These are phyloP conservation scores for Stentor coeruleus DNA, from an alignment of 73 alveolate genomes.

Conservation along the genomic window DNA sequence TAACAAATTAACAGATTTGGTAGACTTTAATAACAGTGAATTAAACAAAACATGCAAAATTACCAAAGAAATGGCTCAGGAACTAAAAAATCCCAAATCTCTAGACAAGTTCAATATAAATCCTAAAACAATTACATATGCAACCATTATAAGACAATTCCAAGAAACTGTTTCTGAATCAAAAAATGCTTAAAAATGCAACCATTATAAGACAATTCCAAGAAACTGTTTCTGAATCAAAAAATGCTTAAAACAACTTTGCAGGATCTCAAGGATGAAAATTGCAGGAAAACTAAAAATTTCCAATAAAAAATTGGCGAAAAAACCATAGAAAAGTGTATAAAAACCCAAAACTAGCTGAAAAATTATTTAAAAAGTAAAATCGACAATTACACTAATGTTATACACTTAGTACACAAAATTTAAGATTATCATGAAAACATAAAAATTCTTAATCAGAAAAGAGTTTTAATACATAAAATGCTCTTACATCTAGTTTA, in stretches of 20 bases:
- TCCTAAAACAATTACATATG: not conserved
- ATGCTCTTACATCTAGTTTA: not conserved
- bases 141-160: not conserved
- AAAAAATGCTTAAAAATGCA: slow-evolving; percentile 4
- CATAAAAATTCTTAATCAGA: slow-evolving; percentile 7
- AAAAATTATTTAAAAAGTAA: not conserved
- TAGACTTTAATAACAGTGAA: not conserved
- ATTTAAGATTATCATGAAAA: not conserved
- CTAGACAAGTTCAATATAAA: not conserved
- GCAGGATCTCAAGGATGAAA: not conserved
- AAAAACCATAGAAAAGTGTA: not conserved
- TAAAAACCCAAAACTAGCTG: slow-evolving; percentile 7
- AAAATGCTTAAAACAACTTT: slow-evolving; percentile 4
- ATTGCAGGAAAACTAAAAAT: slow-evolving; percentile 11
- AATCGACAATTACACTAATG: not conserved
- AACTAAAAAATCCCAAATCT: not conserved
- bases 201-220: not conserved
- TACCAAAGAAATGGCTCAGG: not conserved
- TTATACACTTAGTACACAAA: not conserved
- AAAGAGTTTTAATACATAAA: not conserved
- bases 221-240: not conserved
- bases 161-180: not conserved
- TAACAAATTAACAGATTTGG: not conserved
- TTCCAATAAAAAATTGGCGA: not conserved
- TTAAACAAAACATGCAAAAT: slow-evolving; percentile 7